These are phyloP conservation scores for Gastrolobium bilobum DNA, from an alignment of 306 rosid genomes.

Conservation along the genomic window DNA sequence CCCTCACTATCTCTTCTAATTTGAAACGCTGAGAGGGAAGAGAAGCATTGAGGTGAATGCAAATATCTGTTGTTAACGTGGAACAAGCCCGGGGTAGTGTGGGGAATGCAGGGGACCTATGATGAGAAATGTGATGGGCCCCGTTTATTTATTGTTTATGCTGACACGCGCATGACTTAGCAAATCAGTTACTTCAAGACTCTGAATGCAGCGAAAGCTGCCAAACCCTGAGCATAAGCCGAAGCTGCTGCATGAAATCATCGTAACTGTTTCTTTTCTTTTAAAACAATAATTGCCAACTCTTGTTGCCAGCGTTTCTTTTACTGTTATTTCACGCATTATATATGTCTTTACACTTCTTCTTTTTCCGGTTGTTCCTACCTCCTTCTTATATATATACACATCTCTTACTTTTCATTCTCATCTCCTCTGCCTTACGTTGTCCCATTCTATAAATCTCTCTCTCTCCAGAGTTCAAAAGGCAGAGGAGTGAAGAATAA, in stretches of 20 bases:
- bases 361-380: too few relatives aligned
- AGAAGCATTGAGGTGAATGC: conserved; percentile 40
- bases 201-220: conserved; percentile 12
- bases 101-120: conserved; percentile 5
- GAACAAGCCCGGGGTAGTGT: not conserved
- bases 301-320: not conserved
- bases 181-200: conserved; percentile 40
- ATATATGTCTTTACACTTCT: too few relatives aligned
- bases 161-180: conserved; percentile 31
- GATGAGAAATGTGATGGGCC: conserved; percentile 39
- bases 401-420: conserved; percentile 7
- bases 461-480: conserved; percentile 22
- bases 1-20: not conserved
- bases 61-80: conserved; percentile 25
- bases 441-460: not conserved
- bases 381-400: not conserved
- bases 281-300: not conserved
- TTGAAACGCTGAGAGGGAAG: conserved; percentile 19
- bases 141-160: conserved; percentile 31
- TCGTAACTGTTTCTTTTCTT: not conserved
- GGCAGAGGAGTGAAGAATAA: conserved; percentile 11
- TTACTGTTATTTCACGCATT: conserved; percentile 18
- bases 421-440: not conserved
- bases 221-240: conserved; percentile 32
- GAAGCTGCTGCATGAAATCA: conserved; percentile 50